Base-by-base conservation (phyloP, 257 asterid genomes). In the Jasminum sambac region DNA sequence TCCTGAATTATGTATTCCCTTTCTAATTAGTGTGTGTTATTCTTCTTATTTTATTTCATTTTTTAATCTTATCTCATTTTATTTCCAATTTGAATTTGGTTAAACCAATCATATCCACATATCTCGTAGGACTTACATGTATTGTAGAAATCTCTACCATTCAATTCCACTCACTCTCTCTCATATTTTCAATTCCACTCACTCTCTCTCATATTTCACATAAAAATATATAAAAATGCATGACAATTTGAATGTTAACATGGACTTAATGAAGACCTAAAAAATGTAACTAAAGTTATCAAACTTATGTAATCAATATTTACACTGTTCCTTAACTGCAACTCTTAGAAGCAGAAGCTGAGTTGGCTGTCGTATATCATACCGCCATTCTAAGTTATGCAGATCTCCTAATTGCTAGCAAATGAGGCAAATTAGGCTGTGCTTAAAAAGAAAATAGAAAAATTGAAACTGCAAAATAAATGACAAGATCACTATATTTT, bases 351-450 rank as follows among this genome's bases (percentile, higher is more conserved):
- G 62, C 36, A 39, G 34, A 39, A 30, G 41, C 19, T 64, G 74
- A 48, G 66, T 60, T 74, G 52, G 64, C 71, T 64, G 25, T 59
- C 68, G 26, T 81, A 26, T 69, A 41, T 64, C 41, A 23, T 55
- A 55, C 36, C 34, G 4, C 7, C 66, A 40, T 75, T 60, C 38
- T 21, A 55, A 71, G 50, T 50, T 48, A 43, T 72, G 63, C 68
- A 74, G 39, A 34, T 42, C 70, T 42, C 70, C 59, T 72, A 60
- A 50, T 14, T 66, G 21, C 69, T 75, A 62, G 46, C 61, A 21
- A 26, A 38, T 61, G 59, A 63, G 42, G 69, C 65, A 77, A 60
- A 17, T 44, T 24, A 26, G 63, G 64, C 69, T 74, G 71, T 66
- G 41, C 72, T 62, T 50, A 19, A 17, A 50, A 50, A 50, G 59